Percentiles rank a stretch among this genome's conserved stretches.
Evolutionary conservation across 2,329 filamentous ascomycete genomes (phyloP).

Genomic region (Xylaria hypoxylon): DNA sequence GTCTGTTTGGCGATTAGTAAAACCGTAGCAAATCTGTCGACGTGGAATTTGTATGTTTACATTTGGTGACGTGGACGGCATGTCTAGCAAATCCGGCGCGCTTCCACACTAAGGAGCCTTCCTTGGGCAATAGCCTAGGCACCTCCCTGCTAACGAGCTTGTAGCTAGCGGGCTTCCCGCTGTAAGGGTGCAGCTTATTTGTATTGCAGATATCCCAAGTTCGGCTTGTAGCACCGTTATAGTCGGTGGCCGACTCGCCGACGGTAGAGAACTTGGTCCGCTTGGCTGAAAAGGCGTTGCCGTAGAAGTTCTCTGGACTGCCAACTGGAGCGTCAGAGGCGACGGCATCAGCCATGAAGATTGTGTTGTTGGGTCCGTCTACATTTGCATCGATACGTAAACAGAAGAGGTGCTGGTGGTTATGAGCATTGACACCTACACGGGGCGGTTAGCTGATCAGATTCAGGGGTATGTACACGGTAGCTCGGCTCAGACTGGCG

Average conservation of each 20-base stretch:
- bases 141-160: slow-evolving; percentile 92
- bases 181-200: slow-evolving; percentile 85
- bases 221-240: slow-evolving; percentile 80
- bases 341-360: slow-evolving; percentile 84
- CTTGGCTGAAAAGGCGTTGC: slow-evolving; percentile 89
- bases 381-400: slow-evolving; percentile 88
- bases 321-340: slow-evolving; percentile 79
- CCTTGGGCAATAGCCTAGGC: slow-evolving; percentile 80
- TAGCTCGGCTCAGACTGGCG: slow-evolving; percentile 11
- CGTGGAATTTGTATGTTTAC: slow-evolving; percentile 62
- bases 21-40: background rate
- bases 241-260: slow-evolving; percentile 78
- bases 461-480: slow-evolving; percentile 20
- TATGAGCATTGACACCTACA: slow-evolving; percentile 85
- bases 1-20: slow-evolving; percentile 61
- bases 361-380: slow-evolving; percentile 85
- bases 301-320: slow-evolving; percentile 84
- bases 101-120: slow-evolving; percentile 87
- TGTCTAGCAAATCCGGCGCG: slow-evolving; percentile 88
- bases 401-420: slow-evolving; percentile 96
- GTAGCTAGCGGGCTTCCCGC: slow-evolving; percentile 85
- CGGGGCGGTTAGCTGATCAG: slow-evolving; percentile 34
- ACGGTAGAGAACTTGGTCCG: slow-evolving; percentile 82
- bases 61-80: slow-evolving; percentile 88
- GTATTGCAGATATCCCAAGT: slow-evolving; percentile 94